Evolutionary conservation across 2,329 filamentous ascomycete genomes (phyloP), one percentile per base, ranked within the genome.

Genomic region (Orbilia javanica): DNA sequence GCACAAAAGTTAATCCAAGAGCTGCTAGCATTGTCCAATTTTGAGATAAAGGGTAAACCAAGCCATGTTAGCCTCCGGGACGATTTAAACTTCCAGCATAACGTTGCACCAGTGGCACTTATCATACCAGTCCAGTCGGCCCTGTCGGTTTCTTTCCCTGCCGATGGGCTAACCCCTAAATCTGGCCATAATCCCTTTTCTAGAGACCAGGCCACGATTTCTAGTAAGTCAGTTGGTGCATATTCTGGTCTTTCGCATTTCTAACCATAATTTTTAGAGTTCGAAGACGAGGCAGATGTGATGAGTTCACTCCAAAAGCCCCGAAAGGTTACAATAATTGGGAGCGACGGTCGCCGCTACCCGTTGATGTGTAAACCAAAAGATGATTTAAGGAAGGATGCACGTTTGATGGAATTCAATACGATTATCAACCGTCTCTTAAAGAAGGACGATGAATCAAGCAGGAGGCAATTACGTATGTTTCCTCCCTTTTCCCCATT

Each of bases 381-480:
- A 84, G 96, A 99, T 83, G 96, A 99, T 83, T 88, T 99, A 25
- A 92, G 96, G 63, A 99, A 97, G 80, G 96, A 99, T 82, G 95
- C 98, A 84, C 93, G 96, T 64, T 90, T 99, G 20, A 99, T 99
- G 94, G 96, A 99, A 83, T 99, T 99, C 87, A 99, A 98, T 83
- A 90, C 92, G 53, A 96, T 98, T 89, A 98, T 99, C 86, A 99
- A 99, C 83, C 89, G 96, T 75, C 93, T 95, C 1, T 85, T 99
- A 71, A 97, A 97, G 83, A 90, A 92, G 79, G 94, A 98, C 82
- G 91, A 94, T 1, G 94, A 97, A 83, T 93, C 94, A 15, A 96
- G 93, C 84, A 92, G 93, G 83, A 90, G 96, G 15, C 92, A 96
- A 80, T 88, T 99, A 69, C 97, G 85, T 86, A 82, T 80, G 85